A percentile compares a stretch with the other conserved stretches of the same genome.
phyloP scores from a whole-genome alignment of 805 yeast species.

The Yarrowia sp. region DNA sequence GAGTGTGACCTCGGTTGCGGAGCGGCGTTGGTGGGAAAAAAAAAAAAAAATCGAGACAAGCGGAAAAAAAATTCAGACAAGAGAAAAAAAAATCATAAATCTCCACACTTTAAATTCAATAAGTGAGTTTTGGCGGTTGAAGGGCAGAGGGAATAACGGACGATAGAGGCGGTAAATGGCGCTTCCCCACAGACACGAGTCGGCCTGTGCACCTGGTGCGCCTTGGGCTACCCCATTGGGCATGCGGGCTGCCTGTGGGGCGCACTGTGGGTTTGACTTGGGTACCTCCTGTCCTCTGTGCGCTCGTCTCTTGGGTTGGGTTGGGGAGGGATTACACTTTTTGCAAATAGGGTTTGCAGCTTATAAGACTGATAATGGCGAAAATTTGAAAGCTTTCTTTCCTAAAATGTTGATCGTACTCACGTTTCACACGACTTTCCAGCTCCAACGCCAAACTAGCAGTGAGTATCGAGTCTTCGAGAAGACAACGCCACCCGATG shows the following conservation, averaged over 20 bases:
- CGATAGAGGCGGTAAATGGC: neutral
- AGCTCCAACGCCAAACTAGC: slow-evolving; percentile 22
- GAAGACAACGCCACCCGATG: slow-evolving; percentile 21
- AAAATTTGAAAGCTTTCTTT: slow-evolving; percentile 24
- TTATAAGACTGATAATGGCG: slow-evolving; percentile 25
- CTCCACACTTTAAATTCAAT: slow-evolving; percentile 6
- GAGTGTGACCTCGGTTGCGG: slow-evolving; percentile 11
- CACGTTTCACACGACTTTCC: slow-evolving; percentile 20
- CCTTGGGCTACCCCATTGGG: slow-evolving; percentile 23
- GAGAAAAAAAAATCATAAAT: slow-evolving; percentile 1
- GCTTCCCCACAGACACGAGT: slow-evolving; percentile 16
- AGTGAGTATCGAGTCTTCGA: slow-evolving; percentile 11
- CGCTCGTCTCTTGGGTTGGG: neutral
- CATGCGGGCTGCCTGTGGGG: neutral
- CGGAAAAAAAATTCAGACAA: neutral
- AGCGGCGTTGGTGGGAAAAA: slow-evolving; percentile 14
- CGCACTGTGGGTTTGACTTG: slow-evolving; percentile 21
- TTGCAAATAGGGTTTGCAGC: slow-evolving; percentile 14
- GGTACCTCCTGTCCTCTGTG: neutral
- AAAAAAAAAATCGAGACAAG: neutral
- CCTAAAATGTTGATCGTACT: slow-evolving; percentile 26
- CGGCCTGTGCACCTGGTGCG: neutral
- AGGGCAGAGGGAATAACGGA: neutral
- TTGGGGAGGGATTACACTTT: slow-evolving; percentile 10
- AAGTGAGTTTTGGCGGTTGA: neutral